Conservation (phyloP, 2,329 filamentous ascomycete genomes). For the Fusarium lateritium region DNA sequence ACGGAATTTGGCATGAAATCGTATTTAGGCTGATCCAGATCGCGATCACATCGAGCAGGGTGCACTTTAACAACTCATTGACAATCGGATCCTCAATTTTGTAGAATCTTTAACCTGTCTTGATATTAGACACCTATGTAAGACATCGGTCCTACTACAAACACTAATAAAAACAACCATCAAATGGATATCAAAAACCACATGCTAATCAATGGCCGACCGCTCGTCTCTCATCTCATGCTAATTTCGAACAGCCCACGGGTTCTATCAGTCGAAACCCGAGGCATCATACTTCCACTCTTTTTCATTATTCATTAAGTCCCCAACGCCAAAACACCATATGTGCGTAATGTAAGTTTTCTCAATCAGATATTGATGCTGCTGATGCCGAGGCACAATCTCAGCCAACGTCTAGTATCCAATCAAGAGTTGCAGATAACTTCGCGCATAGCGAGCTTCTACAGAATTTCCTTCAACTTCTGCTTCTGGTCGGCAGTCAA, state of each 20-base stretch:
- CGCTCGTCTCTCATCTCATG: conserved; percentile 11
- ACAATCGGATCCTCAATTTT: background rate
- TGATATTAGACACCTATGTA: conserved; percentile 36
- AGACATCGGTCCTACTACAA: conserved; percentile 30
- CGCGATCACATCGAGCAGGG: conserved; percentile 7
- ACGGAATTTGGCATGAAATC: background rate
- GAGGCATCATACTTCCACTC: conserved; percentile 8
- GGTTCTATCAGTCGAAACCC: conserved; percentile 2
- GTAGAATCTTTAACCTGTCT: conserved; percentile 21
- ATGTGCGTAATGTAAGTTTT: conserved; percentile 27
- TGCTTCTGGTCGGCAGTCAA: conserved; percentile 85
- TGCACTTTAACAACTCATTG: background rate
- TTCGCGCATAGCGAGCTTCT: conserved; percentile 37
- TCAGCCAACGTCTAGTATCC: conserved; percentile 3
- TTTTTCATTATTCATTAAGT: conserved; percentile 47
- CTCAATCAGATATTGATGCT: conserved; percentile 1
- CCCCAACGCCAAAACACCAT: conserved; percentile 46
- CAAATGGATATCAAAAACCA: conserved; percentile 44
- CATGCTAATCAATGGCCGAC: conserved; percentile 25
- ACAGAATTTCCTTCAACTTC: conserved; percentile 84
- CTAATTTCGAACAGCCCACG: conserved; percentile 14
- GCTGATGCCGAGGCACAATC: background rate
- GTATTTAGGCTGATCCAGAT: background rate
- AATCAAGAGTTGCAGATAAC: conserved; percentile 9
- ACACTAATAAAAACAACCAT: conserved; percentile 34